These are phyloP conservation scores for Penicillium sp. DNA, from an alignment of 2,329 filamentous ascomycete genomes.

Conservation along the genomic window DNA sequence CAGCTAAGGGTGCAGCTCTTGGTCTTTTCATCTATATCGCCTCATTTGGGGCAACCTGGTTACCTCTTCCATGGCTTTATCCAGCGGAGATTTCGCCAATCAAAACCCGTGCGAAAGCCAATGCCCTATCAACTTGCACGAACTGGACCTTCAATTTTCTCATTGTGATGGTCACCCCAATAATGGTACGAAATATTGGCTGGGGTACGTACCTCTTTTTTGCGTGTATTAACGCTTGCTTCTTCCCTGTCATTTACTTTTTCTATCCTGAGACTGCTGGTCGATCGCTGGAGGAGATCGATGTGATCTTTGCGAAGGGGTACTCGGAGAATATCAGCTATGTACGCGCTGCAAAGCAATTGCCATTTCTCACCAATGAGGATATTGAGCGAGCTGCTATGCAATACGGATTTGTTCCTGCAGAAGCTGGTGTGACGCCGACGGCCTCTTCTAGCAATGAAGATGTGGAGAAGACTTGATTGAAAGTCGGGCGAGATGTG, in stretches of 20 bases:
- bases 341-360: constrained; percentile 21
- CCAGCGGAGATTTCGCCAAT: constrained; percentile 46
- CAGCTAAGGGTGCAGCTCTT: constrained; percentile 25
- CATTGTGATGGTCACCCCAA: constrained; percentile 38
- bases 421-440: not conserved
- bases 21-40: constrained; percentile 65
- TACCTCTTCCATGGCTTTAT: constrained; percentile 58
- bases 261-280: not conserved
- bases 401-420: constrained; percentile 1
- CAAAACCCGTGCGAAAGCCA: constrained; percentile 54
- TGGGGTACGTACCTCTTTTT: constrained; percentile 11
- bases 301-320: constrained; percentile 7
- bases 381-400: constrained; percentile 17
- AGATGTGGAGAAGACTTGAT: not conserved
- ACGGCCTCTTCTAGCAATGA: not conserved
- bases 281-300: not conserved
- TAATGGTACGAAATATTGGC: constrained; percentile 25
- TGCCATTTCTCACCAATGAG: constrained; percentile 19
- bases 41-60: constrained; percentile 63
- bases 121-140: constrained; percentile 45
- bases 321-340: constrained; percentile 17
- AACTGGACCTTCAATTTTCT: constrained; percentile 44
- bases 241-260: constrained; percentile 9
- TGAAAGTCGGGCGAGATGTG: not conserved
- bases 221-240: constrained; percentile 5